phyloP scores from a whole-genome alignment of 2,329 filamentous ascomycete species.

The Westerdykella aurantiaca region DNA sequence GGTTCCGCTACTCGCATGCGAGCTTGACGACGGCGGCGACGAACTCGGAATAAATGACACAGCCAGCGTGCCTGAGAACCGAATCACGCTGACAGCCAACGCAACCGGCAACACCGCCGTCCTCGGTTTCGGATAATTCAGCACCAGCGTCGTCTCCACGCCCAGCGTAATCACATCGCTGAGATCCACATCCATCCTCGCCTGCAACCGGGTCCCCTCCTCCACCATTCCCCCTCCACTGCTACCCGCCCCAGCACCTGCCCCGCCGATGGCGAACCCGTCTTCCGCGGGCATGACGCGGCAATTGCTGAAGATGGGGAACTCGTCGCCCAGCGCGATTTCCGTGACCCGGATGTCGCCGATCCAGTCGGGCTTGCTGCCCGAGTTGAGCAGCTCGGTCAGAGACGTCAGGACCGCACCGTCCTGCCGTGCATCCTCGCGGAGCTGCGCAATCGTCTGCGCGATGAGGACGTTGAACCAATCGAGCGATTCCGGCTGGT shows the following conservation, averaged over 20 bases:
- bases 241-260: slow-evolving; percentile 3
- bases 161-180: slow-evolving; percentile 94
- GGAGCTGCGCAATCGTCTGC: slow-evolving; percentile 92
- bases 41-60: slow-evolving; percentile 80
- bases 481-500: slow-evolving; percentile 93
- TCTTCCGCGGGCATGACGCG: slow-evolving; percentile 88
- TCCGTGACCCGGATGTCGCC: slow-evolving; percentile 93
- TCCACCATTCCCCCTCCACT: slow-evolving; percentile 43
- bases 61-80: slow-evolving; percentile 90
- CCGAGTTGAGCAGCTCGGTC: slow-evolving; percentile 80
- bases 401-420: slow-evolving; percentile 83
- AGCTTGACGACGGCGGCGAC: slow-evolving; percentile 28
- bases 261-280: slow-evolving; percentile 46
- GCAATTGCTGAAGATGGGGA: slow-evolving; percentile 98
- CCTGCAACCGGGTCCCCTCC: slow-evolving; percentile 75
- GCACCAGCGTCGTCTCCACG: slow-evolving; percentile 84
- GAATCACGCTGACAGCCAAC: slow-evolving; percentile 80
- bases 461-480: slow-evolving; percentile 99
- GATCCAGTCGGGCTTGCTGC: slow-evolving; percentile 79
- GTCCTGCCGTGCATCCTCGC: slow-evolving; percentile 85
- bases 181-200: slow-evolving; percentile 92
- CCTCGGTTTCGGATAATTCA: slow-evolving; percentile 89
- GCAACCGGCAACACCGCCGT: slow-evolving; percentile 89
- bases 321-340: slow-evolving; percentile 90
- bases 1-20: slow-evolving; percentile 12